Conservation (phyloP, 2,329 filamentous ascomycete species). For the Epichloe bromicola region DNA sequence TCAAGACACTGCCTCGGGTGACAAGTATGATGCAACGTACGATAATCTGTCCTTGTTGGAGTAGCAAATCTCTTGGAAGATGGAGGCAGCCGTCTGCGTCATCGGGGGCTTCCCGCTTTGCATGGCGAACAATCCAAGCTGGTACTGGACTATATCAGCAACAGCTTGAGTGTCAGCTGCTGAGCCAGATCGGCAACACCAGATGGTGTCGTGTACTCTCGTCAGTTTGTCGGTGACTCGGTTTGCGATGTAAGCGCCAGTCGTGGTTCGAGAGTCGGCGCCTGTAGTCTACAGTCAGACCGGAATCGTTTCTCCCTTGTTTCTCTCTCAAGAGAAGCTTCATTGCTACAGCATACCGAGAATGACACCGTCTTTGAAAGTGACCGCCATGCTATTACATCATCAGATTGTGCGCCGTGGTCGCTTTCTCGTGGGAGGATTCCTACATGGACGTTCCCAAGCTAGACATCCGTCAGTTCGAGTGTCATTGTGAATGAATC, state of each 20-base stretch:
- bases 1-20: neutral
- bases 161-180: slow-evolving; percentile 97
- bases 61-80: slow-evolving; percentile 98
- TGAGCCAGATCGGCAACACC: slow-evolving; percentile 97
- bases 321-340: neutral
- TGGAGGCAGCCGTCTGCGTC: slow-evolving; percentile 85
- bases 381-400: slow-evolving; percentile 77
- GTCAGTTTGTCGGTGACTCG: slow-evolving; percentile 99
- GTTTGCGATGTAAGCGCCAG: slow-evolving; percentile 96
- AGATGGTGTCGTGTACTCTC: slow-evolving; percentile 96
- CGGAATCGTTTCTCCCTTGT: neutral
- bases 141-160: slow-evolving; percentile 94
- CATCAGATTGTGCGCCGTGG: slow-evolving; percentile 15
- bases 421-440: slow-evolving; percentile 8
- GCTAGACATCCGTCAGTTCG: slow-evolving; percentile 36
- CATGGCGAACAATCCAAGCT: slow-evolving; percentile 85
- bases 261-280: slow-evolving; percentile 94
- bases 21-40: slow-evolving; percentile 34
- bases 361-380: slow-evolving; percentile 97
- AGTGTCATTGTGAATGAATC: neutral
- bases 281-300: slow-evolving; percentile 32
- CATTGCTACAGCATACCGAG: slow-evolving; percentile 41
- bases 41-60: slow-evolving; percentile 89
- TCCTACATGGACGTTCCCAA: slow-evolving; percentile 89
- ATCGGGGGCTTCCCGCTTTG: slow-evolving; percentile 81